phyloP scores from a whole-genome alignment of 306 rosid species.

The Acacia acuminata region DNA sequence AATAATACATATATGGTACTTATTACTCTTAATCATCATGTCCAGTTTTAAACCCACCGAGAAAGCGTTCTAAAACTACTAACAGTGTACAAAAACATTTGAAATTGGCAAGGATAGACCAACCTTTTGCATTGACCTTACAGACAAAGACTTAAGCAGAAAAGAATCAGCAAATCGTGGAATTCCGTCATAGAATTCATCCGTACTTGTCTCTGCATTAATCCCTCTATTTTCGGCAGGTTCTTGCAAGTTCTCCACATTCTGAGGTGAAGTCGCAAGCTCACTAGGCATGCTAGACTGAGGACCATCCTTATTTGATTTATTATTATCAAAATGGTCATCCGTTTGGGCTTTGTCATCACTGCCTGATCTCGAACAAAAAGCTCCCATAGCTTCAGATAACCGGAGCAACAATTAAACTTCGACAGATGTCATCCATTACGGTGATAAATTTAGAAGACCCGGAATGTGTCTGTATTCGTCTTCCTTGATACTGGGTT shows the following conservation, averaged over 20 bases:
- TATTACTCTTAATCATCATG: neutral
- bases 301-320: neutral
- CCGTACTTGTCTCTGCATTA: neutral
- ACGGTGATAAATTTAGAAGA: neutral
- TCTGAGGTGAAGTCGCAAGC: slow-evolving; percentile 27
- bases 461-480: neutral
- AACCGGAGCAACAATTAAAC: slow-evolving; percentile 33
- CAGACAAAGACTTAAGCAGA: slow-evolving; percentile 48
- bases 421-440: slow-evolving; percentile 18
- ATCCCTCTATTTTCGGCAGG: slow-evolving; percentile 19
- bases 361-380: slow-evolving; percentile 50
- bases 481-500: neutral
- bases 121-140: slow-evolving; percentile 58
- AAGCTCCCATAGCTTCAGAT: slow-evolving; percentile 54
- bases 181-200: slow-evolving; percentile 75
- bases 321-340: slow-evolving; percentile 1
- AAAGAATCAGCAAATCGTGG: slow-evolving; percentile 50
- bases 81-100: neutral
- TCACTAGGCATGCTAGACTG: neutral
- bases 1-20: neutral
- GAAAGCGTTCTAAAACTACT: neutral
- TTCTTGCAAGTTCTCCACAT: slow-evolving; percentile 35
- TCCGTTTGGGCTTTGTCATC: slow-evolving; percentile 29
- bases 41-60: neutral
- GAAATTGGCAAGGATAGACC: neutral